Evolutionary conservation across 2,329 filamentous ascomycete genomes (phyloP).

Genomic region (Claviceps capensis): DNA sequence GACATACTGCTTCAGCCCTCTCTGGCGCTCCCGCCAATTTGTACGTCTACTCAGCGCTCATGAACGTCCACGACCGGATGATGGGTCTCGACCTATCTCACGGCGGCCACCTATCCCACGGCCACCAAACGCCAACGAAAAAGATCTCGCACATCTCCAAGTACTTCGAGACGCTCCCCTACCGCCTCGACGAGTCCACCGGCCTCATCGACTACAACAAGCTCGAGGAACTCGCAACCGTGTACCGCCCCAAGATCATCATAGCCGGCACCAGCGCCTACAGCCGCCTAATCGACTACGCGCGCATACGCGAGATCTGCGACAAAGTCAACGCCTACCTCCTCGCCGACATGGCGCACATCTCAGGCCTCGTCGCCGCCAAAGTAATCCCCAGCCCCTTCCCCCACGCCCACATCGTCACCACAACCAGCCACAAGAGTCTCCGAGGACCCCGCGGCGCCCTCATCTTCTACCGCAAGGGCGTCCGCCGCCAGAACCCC

Average conservation of each 20-base stretch:
- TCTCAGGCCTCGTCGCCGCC: slow-evolving; percentile 85
- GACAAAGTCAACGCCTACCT: slow-evolving; percentile 89
- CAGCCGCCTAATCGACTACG: slow-evolving; percentile 90
- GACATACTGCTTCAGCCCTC: slow-evolving; percentile 40
- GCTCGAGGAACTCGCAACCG: slow-evolving; percentile 70
- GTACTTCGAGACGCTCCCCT: slow-evolving; percentile 97
- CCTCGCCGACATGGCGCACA: slow-evolving; percentile 92
- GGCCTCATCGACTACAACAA: slow-evolving; percentile 92
- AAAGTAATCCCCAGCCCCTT: slow-evolving; percentile 88
- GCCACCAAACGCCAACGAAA: slow-evolving; percentile 87
- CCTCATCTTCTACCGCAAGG: slow-evolving; percentile 97
- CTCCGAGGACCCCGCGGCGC: slow-evolving; percentile 88
- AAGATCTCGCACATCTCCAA: slow-evolving; percentile 98
- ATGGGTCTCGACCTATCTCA: slow-evolving; percentile 97
- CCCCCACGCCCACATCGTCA: slow-evolving; percentile 82
- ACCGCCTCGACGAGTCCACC: slow-evolving; percentile 78
- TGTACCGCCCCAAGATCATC: slow-evolving; percentile 93
- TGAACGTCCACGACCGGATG: slow-evolving; percentile 83
- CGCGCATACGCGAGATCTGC: slow-evolving; percentile 77
- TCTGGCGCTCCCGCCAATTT: slow-evolving; percentile 64
- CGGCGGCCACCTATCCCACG: slow-evolving; percentile 89
- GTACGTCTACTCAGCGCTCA: slow-evolving; percentile 90
- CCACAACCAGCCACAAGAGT: slow-evolving; percentile 96
- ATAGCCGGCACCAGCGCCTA: slow-evolving; percentile 93
- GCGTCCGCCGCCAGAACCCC: slow-evolving; percentile 66